Base-by-base conservation (phyloP, 2,329 filamentous ascomycete species). In the Ustilaginoidea virens region DNA sequence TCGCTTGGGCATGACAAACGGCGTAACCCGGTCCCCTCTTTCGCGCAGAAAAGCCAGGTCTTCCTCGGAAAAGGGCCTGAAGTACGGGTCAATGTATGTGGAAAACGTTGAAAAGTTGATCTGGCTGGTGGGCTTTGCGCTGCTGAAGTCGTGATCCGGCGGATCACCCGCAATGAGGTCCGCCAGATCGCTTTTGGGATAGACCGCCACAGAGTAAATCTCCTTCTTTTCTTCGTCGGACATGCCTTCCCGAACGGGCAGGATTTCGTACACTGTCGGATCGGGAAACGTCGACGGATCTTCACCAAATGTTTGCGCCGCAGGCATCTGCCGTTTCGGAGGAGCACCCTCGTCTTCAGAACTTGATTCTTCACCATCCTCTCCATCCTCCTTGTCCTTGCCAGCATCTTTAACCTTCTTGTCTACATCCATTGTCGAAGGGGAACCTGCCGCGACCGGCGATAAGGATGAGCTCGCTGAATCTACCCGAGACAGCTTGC, bases 91-190 rank as follows among this genome's bases (percentile, higher is more conserved):
- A 31, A 92, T 69, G 47, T 90, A 93, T 5, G 80, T 75, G n/a
- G 80, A 77, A 52, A 98, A 98, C 2, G 87, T 93, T 32, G 74
- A 79, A 39, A 90, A 90, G 49, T 80, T 86, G 50, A 96, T 90
- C 58, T 98, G 90, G 44, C 87, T 92, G 13, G 77, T 76, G 5
- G 87, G 85, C 49, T 96, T 98, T 19, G 83, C 79, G 47, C 74
- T 92, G 48, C 82, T 94, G 46, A 94, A 96, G 56, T 98, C 90
- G 49, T 82, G 85, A 52, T 96, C 86, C 1, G 90, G 87, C 2
- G 86, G 80, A 22, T 80, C 75, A 27, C 90, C 90, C 8, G 87
- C 80, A 38, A 92, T 92, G 40, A 90, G 63, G 46, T 94, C 77
- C 33, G 74, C 66, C 7, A 98, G 64, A 45, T 94, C 81, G 38